Percentiles rank a stretch among this genome's conserved stretches.
These are phyloP conservation scores for Chlamydomonas sp. DNA, from an alignment of 139 green algal genomes.

Conservation along the genomic window DNA sequence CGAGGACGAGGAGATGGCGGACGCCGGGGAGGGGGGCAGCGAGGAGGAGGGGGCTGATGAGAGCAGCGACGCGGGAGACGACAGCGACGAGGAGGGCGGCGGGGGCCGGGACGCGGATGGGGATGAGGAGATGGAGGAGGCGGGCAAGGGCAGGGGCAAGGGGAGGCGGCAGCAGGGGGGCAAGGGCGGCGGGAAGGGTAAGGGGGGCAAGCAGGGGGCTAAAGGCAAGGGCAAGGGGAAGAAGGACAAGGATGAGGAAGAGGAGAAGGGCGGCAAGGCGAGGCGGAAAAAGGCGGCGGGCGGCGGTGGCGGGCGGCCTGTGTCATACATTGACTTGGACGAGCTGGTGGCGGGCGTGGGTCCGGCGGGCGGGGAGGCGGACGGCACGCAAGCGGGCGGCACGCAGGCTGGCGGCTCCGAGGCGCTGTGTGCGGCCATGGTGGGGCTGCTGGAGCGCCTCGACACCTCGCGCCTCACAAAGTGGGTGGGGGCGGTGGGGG, in stretches of 20 bases:
- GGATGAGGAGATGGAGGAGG: neutral
- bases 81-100: neutral
- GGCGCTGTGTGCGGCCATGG: neutral
- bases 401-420: neutral
- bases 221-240: neutral
- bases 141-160: neutral
- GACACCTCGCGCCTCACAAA: conserved; percentile 20
- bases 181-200: neutral
- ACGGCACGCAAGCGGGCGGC: neutral
- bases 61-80: neutral
- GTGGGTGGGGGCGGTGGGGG: neutral
- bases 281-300: neutral
- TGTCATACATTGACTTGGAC: conserved; percentile 20
- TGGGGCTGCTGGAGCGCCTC: neutral
- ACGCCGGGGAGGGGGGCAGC: neutral
- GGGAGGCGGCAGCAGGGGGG: neutral
- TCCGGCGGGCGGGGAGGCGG: neutral
- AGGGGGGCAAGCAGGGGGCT: neutral
- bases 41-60: neutral
- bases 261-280: neutral
- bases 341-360: conserved; percentile 22
- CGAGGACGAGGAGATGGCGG: too few species aligned
- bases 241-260: neutral
- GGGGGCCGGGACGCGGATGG: neutral
- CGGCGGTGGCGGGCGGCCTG: neutral